Conservation (phyloP, 2,329 filamentous ascomycete genomes). For the Colletotrichum spinosum region DNA sequence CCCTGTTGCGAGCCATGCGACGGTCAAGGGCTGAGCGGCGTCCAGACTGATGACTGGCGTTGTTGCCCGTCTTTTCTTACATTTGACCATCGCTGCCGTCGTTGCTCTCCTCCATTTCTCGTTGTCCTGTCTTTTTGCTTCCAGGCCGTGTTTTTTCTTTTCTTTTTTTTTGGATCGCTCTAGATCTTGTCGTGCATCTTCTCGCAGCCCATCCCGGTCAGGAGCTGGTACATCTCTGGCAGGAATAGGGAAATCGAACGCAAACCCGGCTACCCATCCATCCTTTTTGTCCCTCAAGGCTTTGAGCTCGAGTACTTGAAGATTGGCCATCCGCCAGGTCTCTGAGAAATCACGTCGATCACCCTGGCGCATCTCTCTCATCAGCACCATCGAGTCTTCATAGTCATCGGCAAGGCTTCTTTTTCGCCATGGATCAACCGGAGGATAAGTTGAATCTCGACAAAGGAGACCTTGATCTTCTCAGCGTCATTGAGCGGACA, state of each 20-base stretch:
- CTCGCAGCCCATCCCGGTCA: constrained; percentile 25
- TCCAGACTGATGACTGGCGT: constrained; percentile 18
- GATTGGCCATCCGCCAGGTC: constrained; percentile 1
- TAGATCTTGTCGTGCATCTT: not conserved
- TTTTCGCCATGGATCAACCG: constrained; percentile 10
- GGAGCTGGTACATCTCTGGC: constrained; percentile 11
- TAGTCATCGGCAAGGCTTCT: too few relatives aligned
- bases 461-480: constrained; percentile 59
- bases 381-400: too few relatives aligned
- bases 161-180: constrained; percentile 9
- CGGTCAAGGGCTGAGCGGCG: constrained; percentile 22
- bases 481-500: constrained; percentile 73
- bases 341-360: not conserved
- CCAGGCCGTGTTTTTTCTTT: constrained; percentile 12
- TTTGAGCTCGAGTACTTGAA: constrained; percentile 9
- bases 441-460: constrained; percentile 18
- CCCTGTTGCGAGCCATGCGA: constrained; percentile 32
- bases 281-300: not conserved
- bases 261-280: not conserved
- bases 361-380: too few relatives aligned
- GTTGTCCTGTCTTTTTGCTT: constrained; percentile 2
- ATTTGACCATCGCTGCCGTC: constrained; percentile 21
- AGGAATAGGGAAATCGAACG: constrained; percentile 4
- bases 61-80: constrained; percentile 3
- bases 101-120: not conserved